phyloP scores from a whole-genome alignment of 352 stramenopile genomes.

The Phytophthora pistaciae region DNA sequence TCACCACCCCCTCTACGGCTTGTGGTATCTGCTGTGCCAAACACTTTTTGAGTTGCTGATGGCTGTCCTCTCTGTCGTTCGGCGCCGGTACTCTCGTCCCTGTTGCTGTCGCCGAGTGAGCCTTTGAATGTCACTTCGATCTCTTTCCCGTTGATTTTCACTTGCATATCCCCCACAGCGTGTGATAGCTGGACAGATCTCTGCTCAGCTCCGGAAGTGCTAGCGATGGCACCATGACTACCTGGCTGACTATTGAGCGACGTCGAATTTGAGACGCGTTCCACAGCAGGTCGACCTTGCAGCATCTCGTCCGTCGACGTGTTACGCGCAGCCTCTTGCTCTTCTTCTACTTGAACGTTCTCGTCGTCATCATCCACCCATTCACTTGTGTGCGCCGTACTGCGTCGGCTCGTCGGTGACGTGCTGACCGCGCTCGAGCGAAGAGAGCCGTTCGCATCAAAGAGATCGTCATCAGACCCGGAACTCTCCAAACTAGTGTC shows the following conservation, averaged over 20 bases:
- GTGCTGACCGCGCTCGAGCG: background rate
- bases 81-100: background rate
- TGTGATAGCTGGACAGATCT: constrained; percentile 25
- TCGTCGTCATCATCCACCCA: background rate
- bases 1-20: background rate
- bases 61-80: background rate
- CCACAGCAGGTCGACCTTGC: background rate
- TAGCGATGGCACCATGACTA: background rate
- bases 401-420: constrained; percentile 6
- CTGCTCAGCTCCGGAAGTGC: constrained; percentile 12
- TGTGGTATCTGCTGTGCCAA: background rate
- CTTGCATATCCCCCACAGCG: constrained; percentile 34
- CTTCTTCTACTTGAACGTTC: background rate
- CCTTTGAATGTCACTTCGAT: constrained; percentile 37
- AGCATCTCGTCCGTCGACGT: background rate
- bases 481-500: constrained; percentile 19
- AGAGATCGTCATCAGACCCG: constrained; percentile 3
- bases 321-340: background rate
- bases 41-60: constrained; percentile 7
- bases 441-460: background rate
- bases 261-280: background rate
- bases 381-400: background rate
- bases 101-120: constrained; percentile 6
- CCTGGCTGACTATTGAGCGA: background rate
- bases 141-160: constrained; percentile 33